Base-by-base conservation (phyloP, 2,329 filamentous ascomycete species). In the Tolypocladium cylindrosporum region DNA sequence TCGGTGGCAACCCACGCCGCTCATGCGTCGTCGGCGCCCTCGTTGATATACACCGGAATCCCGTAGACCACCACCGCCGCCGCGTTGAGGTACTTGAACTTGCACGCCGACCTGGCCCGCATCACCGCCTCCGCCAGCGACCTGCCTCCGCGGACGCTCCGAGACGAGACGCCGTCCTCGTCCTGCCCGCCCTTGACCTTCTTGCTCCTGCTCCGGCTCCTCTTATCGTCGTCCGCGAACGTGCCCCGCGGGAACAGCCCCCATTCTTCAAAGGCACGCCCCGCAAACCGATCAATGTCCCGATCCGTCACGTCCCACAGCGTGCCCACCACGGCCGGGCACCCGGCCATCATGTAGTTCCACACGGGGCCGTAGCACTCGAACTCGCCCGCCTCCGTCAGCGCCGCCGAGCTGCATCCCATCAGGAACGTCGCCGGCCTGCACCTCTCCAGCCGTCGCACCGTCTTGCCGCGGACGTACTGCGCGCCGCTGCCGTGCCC, bases 281-380 rank as follows among this genome's bases (percentile, higher is more conserved):
- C 85, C 0, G 92, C 89, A 71, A 96, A 96, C 21, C 92, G 88
- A 75, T 99, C 95, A 70, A 97, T 96, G 71, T 99, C 94, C 67
- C 90, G 90, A 71, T 99, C 94, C 11, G 94, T 99, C 55, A 99
- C 94, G 72, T 99, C 94, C 94, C 94, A 99, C 42, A 99, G 78
- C 19, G 92, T 97, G 52, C 91, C 94, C 2, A 97, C 86, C 11
- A 97, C 84, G 0, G 93, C 91, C 4, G 91, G 91, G 64, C 83
- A 85, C 1, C 91, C 93, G 0, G 91, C 92, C 64, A 93, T 86
- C 74, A 99, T 86, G 74, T 97, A 97, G 66, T 92, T 91, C 75
- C 92, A 86, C 31, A 94, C 89, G 58, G 93, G 91, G 1, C 94
- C 93, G 65, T 89, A 88, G n/a, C 89, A 87, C 71, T 97, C 92